Conservation (phyloP, 306 rosid genomes). For the Comarum palustre region DNA sequence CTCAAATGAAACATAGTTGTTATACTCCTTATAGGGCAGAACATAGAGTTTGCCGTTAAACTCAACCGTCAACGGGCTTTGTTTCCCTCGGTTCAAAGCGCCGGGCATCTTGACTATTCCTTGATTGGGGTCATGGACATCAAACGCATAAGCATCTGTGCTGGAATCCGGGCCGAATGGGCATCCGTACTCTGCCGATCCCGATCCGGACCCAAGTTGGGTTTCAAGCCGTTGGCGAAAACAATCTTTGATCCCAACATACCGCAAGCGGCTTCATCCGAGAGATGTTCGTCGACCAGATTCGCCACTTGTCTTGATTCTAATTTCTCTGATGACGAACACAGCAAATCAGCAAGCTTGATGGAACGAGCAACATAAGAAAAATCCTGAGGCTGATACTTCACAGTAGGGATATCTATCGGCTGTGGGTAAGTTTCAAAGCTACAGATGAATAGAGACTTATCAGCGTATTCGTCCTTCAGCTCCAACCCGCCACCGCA, state of each 20-base stretch:
- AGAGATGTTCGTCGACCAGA: background rate
- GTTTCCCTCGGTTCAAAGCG: background rate
- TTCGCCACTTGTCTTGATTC: background rate
- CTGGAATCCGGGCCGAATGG: background rate
- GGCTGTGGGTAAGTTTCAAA: background rate
- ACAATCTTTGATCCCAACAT: background rate
- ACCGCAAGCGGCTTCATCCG: background rate
- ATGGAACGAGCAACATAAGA: background rate
- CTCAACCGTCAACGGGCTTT: background rate
- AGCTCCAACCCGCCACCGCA: no score
- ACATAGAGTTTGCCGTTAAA: background rate
- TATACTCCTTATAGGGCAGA: background rate
- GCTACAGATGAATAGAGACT: background rate
- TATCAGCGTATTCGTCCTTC: background rate
- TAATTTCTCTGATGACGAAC: background rate
- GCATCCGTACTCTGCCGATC: background rate
- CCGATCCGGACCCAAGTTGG: background rate
- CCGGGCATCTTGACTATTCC: background rate
- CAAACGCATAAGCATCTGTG: background rate
- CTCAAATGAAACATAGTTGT: background rate
- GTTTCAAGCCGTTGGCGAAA: background rate
- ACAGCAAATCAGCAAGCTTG: background rate
- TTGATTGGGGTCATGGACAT: background rate
- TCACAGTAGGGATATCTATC: background rate
- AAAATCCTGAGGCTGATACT: background rate